A percentile compares a stretch with the other conserved stretches of the same genome.
These are phyloP conservation scores for Aphanomyces astaci DNA, from an alignment of 352 stramenopile genomes.

Conservation along the genomic window DNA sequence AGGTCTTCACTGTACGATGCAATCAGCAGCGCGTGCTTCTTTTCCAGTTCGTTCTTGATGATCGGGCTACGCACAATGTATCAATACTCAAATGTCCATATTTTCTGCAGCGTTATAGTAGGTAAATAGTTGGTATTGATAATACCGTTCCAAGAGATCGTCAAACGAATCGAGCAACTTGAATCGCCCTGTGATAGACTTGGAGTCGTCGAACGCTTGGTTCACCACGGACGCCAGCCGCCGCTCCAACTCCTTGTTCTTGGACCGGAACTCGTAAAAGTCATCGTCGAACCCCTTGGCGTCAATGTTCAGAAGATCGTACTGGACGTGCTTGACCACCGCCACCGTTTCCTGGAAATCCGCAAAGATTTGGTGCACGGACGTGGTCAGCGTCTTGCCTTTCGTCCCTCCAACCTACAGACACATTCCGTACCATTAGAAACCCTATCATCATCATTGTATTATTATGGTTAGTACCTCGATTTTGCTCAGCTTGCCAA, in stretches of 20 bases:
- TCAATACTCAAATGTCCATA: no score
- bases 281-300: conserved; percentile 96
- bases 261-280: conserved; percentile 95
- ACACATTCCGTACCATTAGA: not conserved
- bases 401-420: conserved; percentile 93
- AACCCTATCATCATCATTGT: no score
- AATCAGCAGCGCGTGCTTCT: conserved; percentile 95
- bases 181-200: conserved; percentile 95
- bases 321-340: conserved; percentile 92
- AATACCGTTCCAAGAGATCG: conserved; percentile 68
- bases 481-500: conserved; percentile 97
- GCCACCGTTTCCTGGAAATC: conserved; percentile 94
- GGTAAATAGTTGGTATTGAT: not conserved
- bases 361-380: conserved; percentile 91
- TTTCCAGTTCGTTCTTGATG: conserved; percentile 95
- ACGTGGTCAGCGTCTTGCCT: conserved; percentile 90
- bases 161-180: conserved; percentile 98
- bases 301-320: conserved; percentile 98
- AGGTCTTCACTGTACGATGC: conserved; percentile 94
- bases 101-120: no score
- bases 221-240: conserved; percentile 94
- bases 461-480: conserved; percentile 31
- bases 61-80: conserved; percentile 58
- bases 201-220: conserved; percentile 95
- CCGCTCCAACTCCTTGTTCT: conserved; percentile 97